phyloP scores from a whole-genome alignment of 2,329 filamentous ascomycete genomes.

The Ascochyta viciae-villosae region DNA sequence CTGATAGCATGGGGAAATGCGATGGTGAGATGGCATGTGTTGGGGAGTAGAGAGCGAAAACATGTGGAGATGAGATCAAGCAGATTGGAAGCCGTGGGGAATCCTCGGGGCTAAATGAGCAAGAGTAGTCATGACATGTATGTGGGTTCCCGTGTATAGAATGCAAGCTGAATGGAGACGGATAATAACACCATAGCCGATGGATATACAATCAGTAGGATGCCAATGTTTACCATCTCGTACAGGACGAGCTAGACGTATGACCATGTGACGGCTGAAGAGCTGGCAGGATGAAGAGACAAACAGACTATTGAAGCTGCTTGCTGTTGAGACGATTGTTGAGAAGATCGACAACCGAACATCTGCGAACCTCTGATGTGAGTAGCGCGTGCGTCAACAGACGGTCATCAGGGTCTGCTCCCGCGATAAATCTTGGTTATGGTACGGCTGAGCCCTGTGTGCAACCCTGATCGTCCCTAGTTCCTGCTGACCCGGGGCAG shows the following conservation, averaged over 20 bases:
- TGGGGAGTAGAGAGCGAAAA: neutral
- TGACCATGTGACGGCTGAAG: neutral
- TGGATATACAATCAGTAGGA: too few species aligned
- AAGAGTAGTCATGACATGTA: too few species aligned
- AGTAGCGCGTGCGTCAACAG: neutral
- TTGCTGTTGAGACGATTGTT: neutral
- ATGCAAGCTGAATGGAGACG: too few species aligned
- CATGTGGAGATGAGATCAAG: conserved; percentile 5
- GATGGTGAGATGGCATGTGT: neutral
- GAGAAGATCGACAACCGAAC: neutral
- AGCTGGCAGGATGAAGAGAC: neutral
- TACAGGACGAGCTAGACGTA: neutral
- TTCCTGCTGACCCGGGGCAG: neutral
- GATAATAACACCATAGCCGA: too few species aligned
- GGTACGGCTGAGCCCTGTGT: conserved; percentile 5
- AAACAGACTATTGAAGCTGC: neutral
- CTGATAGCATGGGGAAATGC: neutral
- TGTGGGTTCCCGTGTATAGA: too few species aligned
- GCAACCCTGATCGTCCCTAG: neutral
- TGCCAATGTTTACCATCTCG: neutral
- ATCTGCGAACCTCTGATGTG: neutral
- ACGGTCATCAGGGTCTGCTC: conserved; percentile 4
- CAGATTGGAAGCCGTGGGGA: neutral
- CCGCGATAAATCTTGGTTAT: conserved; percentile 3
- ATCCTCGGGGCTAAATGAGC: neutral